Evolutionary conservation across 208 protist genomes (phyloP), one percentile per base, ranked within the genome.

Genomic region (Angomonas deanei): DNA sequence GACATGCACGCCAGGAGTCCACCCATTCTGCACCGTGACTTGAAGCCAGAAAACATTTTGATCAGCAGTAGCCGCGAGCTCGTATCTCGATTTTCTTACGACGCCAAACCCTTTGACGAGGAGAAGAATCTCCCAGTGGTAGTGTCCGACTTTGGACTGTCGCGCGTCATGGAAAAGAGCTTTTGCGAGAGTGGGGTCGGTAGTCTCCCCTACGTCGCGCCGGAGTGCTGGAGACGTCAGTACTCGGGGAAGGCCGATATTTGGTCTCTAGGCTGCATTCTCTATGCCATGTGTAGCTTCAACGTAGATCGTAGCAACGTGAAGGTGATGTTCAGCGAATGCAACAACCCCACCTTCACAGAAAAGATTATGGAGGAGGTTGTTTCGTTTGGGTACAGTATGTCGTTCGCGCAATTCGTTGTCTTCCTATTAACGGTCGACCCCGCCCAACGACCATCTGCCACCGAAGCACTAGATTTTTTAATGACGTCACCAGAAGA

Each of bases 231-330:
- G 78, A 71, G 85, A 57, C 76, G 76, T 38, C 85, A 96, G n/a
- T 99, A 99, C 78, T 93, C 90, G 1, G 97, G 95, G 1, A 88
- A 97, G 17, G 96, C 99, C 19, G 98, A 99, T 75, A 96, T 99
- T 26, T 99, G 98, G 98, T 94, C 92, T 6, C 80, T 97, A 24
- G 98, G 98, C 36, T 98, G 97, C 76, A 99, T 99, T 64, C 97
- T 99, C 23, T 89, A 86, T 50, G 78, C 82, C 33, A 70, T 74
- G 17, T 86, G 78, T 61, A 62, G 68, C 10, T 72, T 76, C 50
- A 71, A 78, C 13, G 82, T 84, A n/a, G 78, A 84, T 36, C 72
- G 62, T 38, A 55, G 61, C 57, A 83, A 80, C 61, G 78, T 84
- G 21, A 71, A 75, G 42, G 76, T 88, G 27, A 88, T 86, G 82